Conservation (phyloP, 805 yeast species). For the Alloascoidea hylecoeti region DNA sequence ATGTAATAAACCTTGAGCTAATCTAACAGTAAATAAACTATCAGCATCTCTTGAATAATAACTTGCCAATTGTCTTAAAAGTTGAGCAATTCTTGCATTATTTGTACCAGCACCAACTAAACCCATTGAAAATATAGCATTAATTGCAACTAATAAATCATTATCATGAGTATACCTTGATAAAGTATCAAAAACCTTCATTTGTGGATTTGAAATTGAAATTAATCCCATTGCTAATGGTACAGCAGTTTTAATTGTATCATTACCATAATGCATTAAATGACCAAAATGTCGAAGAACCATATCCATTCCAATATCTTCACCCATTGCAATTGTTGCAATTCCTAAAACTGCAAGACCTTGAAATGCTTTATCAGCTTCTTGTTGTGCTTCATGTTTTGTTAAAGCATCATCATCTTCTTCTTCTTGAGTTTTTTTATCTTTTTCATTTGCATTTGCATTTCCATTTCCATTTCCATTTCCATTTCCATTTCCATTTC, state of each 20-base stretch:
- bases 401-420: conserved; percentile 11
- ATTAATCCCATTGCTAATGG: conserved; percentile 97
- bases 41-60: conserved; percentile 87
- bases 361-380: conserved; percentile 46
- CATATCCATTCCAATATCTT: conserved; percentile 96
- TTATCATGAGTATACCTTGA: conserved; percentile 95
- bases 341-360: conserved; percentile 91
- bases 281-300: conserved; percentile 93
- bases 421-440: conserved; percentile 18
- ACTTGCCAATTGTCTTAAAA: conserved; percentile 86
- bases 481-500: conserved; percentile 9
- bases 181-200: conserved; percentile 92
- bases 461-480: conserved; percentile 12
- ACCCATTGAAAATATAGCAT: conserved; percentile 95
- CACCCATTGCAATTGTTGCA: conserved; percentile 94
- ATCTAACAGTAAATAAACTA: conserved; percentile 80
- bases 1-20: conserved; percentile 91
- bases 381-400: conserved; percentile 14
- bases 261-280: conserved; percentile 93
- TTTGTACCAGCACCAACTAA: conserved; percentile 97
- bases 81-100: conserved; percentile 94
- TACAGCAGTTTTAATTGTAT: conserved; percentile 81
- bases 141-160: conserved; percentile 86
- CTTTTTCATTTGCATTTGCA: conserved; percentile 16
- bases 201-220: conserved; percentile 87